These are phyloP conservation scores for Candida pseudoviswanathii DNA, from an alignment of 1,139 yeast species.

Conservation along the genomic window DNA sequence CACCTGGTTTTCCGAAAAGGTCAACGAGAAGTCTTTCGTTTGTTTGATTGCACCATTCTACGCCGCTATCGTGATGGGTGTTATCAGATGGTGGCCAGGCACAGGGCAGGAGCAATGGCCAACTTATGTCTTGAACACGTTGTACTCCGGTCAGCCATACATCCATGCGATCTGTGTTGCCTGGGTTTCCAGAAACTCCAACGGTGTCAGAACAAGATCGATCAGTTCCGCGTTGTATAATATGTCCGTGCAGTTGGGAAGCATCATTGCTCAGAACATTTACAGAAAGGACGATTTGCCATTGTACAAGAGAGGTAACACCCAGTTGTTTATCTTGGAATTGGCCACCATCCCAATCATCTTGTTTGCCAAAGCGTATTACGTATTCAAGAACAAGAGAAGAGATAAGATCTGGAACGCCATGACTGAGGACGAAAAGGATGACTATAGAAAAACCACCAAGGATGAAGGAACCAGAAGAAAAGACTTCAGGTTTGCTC, in stretches of 20 bases:
- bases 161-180: constrained; percentile 56
- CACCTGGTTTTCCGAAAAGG: constrained; percentile 43
- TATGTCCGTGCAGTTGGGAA: constrained; percentile 60
- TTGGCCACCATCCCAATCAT: constrained; percentile 22
- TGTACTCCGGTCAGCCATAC: constrained; percentile 53
- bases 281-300: constrained; percentile 63
- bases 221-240: constrained; percentile 60
- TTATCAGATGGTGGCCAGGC: constrained; percentile 54
- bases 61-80: constrained; percentile 41
- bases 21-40: constrained; percentile 37
- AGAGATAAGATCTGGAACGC: constrained; percentile 49
- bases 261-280: constrained; percentile 52
- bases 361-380: constrained; percentile 39
- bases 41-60: constrained; percentile 40
- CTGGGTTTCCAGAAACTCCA: constrained; percentile 64
- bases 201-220: constrained; percentile 59
- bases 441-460: constrained; percentile 44
- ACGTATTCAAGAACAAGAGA: constrained; percentile 45
- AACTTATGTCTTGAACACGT: constrained; percentile 50
- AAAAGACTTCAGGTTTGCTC: constrained; percentile 49
- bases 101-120: constrained; percentile 51
- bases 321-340: constrained; percentile 21
- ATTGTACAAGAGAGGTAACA: constrained; percentile 56
- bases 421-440: constrained; percentile 50
- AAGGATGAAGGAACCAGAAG: constrained; percentile 57